Base-by-base conservation (phyloP, 495 filamentous ascomycete genomes). In the Hypoxylon fragiforme region DNA sequence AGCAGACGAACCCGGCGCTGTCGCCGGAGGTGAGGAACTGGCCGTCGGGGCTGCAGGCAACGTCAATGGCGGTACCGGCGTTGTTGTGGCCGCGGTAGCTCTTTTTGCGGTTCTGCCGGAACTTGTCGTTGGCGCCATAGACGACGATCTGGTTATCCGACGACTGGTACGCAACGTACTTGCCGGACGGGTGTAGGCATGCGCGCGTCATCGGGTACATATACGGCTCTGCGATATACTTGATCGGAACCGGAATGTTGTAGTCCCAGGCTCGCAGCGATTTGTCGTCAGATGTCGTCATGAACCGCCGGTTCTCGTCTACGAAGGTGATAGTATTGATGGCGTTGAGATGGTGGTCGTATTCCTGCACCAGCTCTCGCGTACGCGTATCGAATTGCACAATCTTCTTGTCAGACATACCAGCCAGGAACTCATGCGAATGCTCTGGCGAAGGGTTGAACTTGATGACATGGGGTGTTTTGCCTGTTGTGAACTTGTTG, bases 391-490 rank as follows among this genome's bases (percentile, higher is more conserved):
- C 94, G 72, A 95, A 99, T 65, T 99, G 94, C 22, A 99, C 81
- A 58, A 99, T 99, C 77, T 96, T 92, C 73, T 98, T 97, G 74
- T 99, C 94, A 14, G 88, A 91, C 87, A 97, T 89, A 64, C 94
- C 94, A 24, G 90, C 91, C 46, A 99, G 73, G 76, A 99, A 99
- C 70, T 96, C 92, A 64, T 92, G 86, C 1, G 82, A 80, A 57
- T 84, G 79, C n/a, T 88, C 85, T 0, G 79, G 71, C 41, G 81
- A 76, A 0, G 92, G 92, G 72, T 97, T 92, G 83, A 97, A 96
- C 56, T 86, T 85, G 63, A 97, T 79, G 50, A 96, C 92, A 65
- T 99, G 94, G 3, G 94, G 92, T 3, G 91, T 96, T 74, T 94
- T 95, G 69, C 92, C 91, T 5, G 88, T 91, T 16, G 85, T 89